Percentiles rank a stretch among this genome's conserved stretches.
Evolutionary conservation across 768 basidiomycete species (phyloP).

Genomic region (Kwoniella shandongensis): DNA sequence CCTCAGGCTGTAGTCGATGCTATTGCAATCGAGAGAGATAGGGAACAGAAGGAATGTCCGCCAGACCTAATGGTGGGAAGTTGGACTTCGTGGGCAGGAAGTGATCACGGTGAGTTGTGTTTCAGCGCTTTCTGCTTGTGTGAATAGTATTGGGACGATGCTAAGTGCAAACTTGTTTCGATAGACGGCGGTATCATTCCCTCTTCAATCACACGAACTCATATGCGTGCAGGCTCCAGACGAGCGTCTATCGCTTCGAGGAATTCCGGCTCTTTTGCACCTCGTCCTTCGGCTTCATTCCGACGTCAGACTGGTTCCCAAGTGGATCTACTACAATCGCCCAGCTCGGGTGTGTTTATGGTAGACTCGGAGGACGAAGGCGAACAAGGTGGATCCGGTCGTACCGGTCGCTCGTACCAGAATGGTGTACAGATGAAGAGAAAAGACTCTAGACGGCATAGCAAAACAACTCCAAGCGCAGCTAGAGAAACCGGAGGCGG

Average conservation of each 20-base stretch:
- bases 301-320: conserved; percentile 28
- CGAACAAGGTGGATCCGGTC: background rate
- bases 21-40: conserved; percentile 36
- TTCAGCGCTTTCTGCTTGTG: background rate
- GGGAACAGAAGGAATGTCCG: conserved; percentile 43
- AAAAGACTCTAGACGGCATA: conserved; percentile 23
- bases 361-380: conserved; percentile 45
- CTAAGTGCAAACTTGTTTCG: background rate
- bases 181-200: conserved; percentile 38
- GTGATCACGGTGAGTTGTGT: conserved; percentile 33
- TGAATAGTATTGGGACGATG: background rate
- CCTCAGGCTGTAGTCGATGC: conserved; percentile 37
- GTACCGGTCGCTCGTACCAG: conserved; percentile 11
- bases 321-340: conserved; percentile 32
- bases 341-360: conserved; percentile 37
- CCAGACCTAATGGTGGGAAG: conserved; percentile 46
- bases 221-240: conserved; percentile 33
- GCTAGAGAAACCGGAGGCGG: background rate
- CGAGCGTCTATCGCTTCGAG: conserved; percentile 40
- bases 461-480: conserved; percentile 7
- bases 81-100: conserved; percentile 38
- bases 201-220: conserved; percentile 36
- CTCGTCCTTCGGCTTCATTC: conserved; percentile 24
- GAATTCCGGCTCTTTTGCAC: conserved; percentile 26
- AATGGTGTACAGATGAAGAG: conserved; percentile 2